phyloP scores from a whole-genome alignment of 2,329 filamentous ascomycete species.

The Alternaria ventricosa region DNA sequence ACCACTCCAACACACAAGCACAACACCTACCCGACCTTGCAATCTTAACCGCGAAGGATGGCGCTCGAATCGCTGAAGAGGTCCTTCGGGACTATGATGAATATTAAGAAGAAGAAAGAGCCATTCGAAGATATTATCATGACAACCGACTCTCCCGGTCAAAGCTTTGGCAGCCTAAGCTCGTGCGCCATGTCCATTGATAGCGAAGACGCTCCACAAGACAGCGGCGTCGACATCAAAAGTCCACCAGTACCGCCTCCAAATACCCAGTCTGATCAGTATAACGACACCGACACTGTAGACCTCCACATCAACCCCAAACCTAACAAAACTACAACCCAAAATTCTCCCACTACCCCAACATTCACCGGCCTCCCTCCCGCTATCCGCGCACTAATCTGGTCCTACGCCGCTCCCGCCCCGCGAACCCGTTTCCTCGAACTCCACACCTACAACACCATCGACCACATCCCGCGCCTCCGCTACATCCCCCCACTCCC shows the following conservation, averaged over 20 bases:
- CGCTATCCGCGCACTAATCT: constrained; percentile 5
- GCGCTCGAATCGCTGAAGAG: background rate
- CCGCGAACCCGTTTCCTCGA: constrained; percentile 23
- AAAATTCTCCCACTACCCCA: background rate
- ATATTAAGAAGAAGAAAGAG: background rate
- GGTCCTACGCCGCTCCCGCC: constrained; percentile 4
- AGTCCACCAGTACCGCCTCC: background rate
- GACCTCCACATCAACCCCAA: background rate
- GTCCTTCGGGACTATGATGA: background rate
- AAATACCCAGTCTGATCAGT: background rate
- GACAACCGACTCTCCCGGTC: background rate
- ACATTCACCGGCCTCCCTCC: constrained; percentile 7
- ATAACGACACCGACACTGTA: background rate
- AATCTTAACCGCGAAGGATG: background rate
- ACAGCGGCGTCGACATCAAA: background rate
- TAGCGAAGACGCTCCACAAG: background rate
- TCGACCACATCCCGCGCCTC: constrained; percentile 3
- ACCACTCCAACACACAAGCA: background rate
- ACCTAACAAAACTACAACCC: background rate
- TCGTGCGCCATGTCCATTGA: background rate
- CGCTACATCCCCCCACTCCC: constrained; percentile 19
- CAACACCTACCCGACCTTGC: background rate
- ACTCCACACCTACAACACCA: constrained; percentile 15
- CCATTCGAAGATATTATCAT: background rate
- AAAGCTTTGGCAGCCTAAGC: background rate